Base-by-base conservation (phyloP, 495 filamentous ascomycete genomes). In the Neurospora sublineolata region DNA sequence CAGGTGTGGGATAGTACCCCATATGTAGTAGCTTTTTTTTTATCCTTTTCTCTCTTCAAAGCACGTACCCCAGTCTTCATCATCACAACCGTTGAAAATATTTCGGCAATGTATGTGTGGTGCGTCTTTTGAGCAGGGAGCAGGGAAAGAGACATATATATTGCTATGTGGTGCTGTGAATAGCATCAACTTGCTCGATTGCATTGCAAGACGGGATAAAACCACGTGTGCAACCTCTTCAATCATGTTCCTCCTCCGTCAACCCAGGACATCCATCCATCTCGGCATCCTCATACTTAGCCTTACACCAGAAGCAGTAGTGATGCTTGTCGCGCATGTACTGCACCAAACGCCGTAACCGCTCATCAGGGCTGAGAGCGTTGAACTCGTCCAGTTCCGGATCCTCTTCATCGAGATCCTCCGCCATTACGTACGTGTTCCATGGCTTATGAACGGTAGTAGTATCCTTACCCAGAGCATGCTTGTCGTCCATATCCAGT, bases 241-340 rank as follows among this genome's bases (percentile, higher is more conserved):
- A 97, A 78, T 94, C 94, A 77, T 97, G 94, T 77, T 97, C 93
- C 76, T 97, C 94, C 82, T 97, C 96, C 5, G 90, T 93, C 16
- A 90, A 69, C 0, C 96, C 96, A 1, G 95, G 94, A 85, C 95
- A 99, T 0, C 92, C 94, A 5, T 95, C 92, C 89, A 97, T 89
- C 73, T 84, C 82, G 18, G 78, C 85, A 68, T 90, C 89, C 1
- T 82, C 79, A 76, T 97, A 98, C 58, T 83, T 81, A 79, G 85
- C 91, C 79, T 97, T 97, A 79, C 95, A 99, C 93, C 94, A 99
- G 79, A 97, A 97, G 83, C 95, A 99, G 78, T 99, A 99, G 46
- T 85, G 80, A 75, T 92, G 85, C 75, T 84, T 87, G 37, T 89
- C 83, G 30, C 94, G 86, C 44, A 99, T 77, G 79, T 91, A 89